A percentile compares a stretch with the other conserved stretches of the same genome.
phyloP scores from a whole-genome alignment of 306 rosid genomes.

The Rosa lucieae region DNA sequence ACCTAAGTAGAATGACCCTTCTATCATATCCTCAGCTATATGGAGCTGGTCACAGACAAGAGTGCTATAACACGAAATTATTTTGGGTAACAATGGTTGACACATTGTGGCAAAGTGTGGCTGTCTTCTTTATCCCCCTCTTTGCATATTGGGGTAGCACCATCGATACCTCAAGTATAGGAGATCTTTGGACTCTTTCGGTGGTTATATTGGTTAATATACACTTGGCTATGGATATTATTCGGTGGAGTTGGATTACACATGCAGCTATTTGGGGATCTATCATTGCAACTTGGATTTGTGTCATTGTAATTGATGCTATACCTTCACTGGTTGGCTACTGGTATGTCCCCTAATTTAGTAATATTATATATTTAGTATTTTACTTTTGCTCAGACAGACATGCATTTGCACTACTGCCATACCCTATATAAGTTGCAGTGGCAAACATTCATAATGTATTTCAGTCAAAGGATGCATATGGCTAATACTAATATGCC shows the following conservation, averaged over 20 bases:
- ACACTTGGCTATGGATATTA: conserved; percentile 91
- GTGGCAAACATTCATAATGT: not conserved
- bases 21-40: conserved; percentile 75
- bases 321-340: conserved; percentile 59
- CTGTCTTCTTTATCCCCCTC: conserved; percentile 69
- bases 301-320: conserved; percentile 67
- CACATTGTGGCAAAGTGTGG: conserved; percentile 91
- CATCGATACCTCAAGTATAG: conserved; percentile 67
- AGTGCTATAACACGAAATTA: conserved; percentile 72
- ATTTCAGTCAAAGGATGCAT: not conserved
- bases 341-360: conserved; percentile 55
- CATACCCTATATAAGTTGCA: not conserved
- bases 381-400: not conserved
- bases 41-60: conserved; percentile 81
- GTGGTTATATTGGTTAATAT: conserved; percentile 80
- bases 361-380: not conserved
- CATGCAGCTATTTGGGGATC: conserved; percentile 98
- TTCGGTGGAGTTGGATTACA: conserved; percentile 70
- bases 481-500: not conserved
- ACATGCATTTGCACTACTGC: not conserved
- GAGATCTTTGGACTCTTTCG: conserved; percentile 94
- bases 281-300: conserved; percentile 65
- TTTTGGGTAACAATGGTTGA: conserved; percentile 78
- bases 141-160: conserved; percentile 69
- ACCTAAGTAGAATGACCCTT: conserved; percentile 81